Conservation (phyloP, 345 rosid species). For the Euphorbia peplus region DNA sequence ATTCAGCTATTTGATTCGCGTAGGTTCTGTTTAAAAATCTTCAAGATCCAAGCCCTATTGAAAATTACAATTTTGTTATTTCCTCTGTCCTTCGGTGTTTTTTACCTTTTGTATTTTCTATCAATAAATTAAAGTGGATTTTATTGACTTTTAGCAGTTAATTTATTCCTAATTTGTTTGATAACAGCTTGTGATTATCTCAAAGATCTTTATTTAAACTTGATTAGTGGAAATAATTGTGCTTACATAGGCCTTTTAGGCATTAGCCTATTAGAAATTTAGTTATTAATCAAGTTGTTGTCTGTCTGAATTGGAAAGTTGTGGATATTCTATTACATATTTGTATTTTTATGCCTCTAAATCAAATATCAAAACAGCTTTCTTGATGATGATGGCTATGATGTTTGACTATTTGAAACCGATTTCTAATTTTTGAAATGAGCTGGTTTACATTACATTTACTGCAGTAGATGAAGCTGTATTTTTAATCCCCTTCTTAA, state of each 20-base stretch:
- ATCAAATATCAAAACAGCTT: slow-evolving; percentile 2
- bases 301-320: background rate
- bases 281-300: background rate
- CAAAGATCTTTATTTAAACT: background rate
- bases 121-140: background rate
- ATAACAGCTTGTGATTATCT: background rate
- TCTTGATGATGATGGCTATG: background rate
- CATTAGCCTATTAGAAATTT: background rate
- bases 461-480: background rate
- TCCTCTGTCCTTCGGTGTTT: no score
- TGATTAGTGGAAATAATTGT: background rate
- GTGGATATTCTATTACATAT: background rate
- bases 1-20: no score
- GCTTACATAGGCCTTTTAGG: slow-evolving; percentile 3
- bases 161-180: background rate
- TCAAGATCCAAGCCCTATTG: no score
- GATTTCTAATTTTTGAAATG: background rate
- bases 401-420: background rate
- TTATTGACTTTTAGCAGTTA: background rate
- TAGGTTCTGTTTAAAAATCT: no score
- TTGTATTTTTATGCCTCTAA: background rate
- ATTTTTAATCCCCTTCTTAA: background rate
- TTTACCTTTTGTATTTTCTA: no score
- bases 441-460: background rate
- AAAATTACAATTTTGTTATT: background rate